Evolutionary conservation across 2,329 filamentous ascomycete species (phyloP).

Genomic region (Pyricularia pennisetigena): DNA sequence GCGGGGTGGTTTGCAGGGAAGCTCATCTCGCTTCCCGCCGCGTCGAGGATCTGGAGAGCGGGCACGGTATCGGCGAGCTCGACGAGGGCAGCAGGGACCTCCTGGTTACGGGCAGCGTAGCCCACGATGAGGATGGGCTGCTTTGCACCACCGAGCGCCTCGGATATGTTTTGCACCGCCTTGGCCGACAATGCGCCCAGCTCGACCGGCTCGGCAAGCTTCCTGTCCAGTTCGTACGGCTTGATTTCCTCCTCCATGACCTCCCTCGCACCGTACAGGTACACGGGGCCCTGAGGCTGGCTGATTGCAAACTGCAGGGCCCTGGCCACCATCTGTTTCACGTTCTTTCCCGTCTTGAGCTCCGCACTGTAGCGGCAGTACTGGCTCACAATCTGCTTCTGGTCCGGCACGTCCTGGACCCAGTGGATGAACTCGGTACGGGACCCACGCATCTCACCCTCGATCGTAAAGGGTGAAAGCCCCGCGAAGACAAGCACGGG

Average conservation of each 20-base stretch:
- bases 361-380: conserved; percentile 80
- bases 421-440: conserved; percentile 33
- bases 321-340: conserved; percentile 83
- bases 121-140: conserved; percentile 62
- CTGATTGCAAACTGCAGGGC: conserved; percentile 74
- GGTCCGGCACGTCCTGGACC: conserved; percentile 30
- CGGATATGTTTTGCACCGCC: conserved; percentile 49
- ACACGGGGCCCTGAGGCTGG: conserved; percentile 70
- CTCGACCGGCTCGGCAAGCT: conserved; percentile 60
- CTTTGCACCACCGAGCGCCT: conserved; percentile 52
- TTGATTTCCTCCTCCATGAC: conserved; percentile 78
- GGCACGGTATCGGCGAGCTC: conserved; percentile 58
- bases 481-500: conserved; percentile 45
- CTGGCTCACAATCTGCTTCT: conserved; percentile 54
- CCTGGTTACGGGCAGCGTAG: conserved; percentile 61
- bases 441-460: conserved; percentile 29
- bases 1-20: conserved; percentile 62
- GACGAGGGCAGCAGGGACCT: conserved; percentile 50
- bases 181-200: conserved; percentile 46
- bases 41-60: conserved; percentile 63
- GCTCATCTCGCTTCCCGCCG: conserved; percentile 71
- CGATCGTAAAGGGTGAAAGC: conserved; percentile 29
- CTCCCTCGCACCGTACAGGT: conserved; percentile 68
- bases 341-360: conserved; percentile 73
- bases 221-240: conserved; percentile 59